A percentile compares a stretch with the other conserved stretches of the same genome.
phyloP scores from a whole-genome alignment of 768 basidiomycete genomes.

The Boletus sp. region DNA sequence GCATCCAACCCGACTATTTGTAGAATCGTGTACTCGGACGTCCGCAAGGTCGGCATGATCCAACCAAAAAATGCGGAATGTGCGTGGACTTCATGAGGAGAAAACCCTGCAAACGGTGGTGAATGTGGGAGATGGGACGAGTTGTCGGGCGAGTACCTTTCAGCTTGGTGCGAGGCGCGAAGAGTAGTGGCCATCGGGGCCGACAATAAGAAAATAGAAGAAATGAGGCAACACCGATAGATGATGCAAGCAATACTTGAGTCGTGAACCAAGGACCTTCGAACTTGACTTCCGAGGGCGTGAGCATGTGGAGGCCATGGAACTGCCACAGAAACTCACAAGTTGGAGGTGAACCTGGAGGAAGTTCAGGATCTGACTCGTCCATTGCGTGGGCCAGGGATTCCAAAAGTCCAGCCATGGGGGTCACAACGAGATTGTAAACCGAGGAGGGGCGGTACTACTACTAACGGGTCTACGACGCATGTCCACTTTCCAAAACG shows the following conservation, averaged over 20 bases:
- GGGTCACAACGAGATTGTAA: background rate
- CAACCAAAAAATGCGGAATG: slow-evolving; percentile 91
- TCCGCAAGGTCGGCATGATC: slow-evolving; percentile 89
- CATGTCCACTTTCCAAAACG: slow-evolving; percentile 16
- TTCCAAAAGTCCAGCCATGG: slow-evolving; percentile 14
- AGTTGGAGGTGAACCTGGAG: slow-evolving; percentile 66
- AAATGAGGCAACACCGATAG: slow-evolving; percentile 79
- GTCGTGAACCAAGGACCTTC: slow-evolving; percentile 96
- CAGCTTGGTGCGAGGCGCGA: slow-evolving; percentile 90
- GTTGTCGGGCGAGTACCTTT: slow-evolving; percentile 58
- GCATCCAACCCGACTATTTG: slow-evolving; percentile 98
- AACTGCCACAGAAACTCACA: slow-evolving; percentile 37
- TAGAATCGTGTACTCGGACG: slow-evolving; percentile 89
- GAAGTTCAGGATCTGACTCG: slow-evolving; percentile 43
- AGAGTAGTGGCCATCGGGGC: slow-evolving; percentile 84
- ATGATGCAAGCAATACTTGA: slow-evolving; percentile 74
- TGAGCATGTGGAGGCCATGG: slow-evolving; percentile 3
- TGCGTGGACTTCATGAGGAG: slow-evolving; percentile 88
- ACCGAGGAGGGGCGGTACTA: too few species aligned
- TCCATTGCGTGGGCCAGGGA: slow-evolving; percentile 25
- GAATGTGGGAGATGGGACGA: background rate
- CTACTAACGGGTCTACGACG: background rate
- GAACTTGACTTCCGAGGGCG: slow-evolving; percentile 55
- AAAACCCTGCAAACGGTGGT: slow-evolving; percentile 62
- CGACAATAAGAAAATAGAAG: slow-evolving; percentile 87